Evolutionary conservation across 2,329 filamentous ascomycete species (phyloP).

Genomic region (Mollisiaceae sp.): DNA sequence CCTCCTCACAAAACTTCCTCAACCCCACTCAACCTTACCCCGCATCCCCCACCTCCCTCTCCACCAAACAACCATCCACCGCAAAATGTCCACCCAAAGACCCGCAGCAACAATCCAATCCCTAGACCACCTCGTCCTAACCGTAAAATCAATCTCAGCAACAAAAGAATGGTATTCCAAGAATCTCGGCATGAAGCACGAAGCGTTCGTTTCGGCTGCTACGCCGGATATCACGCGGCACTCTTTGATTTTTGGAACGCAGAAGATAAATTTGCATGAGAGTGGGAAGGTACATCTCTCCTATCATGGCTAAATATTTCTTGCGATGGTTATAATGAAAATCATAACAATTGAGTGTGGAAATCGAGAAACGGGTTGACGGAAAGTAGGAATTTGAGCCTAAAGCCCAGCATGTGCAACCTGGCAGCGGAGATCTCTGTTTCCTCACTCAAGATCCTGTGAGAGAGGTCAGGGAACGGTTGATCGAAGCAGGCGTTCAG

Average conservation of each 20-base stretch:
- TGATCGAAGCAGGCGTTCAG: constrained; percentile 52
- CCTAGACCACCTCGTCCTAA: constrained; percentile 66
- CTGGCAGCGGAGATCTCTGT: constrained; percentile 64
- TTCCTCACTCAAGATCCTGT: constrained; percentile 60
- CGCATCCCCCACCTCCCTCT: background rate
- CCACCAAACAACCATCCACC: background rate
- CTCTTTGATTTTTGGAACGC: constrained; percentile 60
- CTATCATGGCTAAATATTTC: background rate
- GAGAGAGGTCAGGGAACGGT: constrained; percentile 49
- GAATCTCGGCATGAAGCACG: constrained; percentile 61
- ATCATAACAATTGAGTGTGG: background rate
- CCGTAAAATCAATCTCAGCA: constrained; percentile 54
- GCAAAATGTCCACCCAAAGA: background rate
- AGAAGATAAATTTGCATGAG: constrained; percentile 68
- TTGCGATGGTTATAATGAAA: background rate
- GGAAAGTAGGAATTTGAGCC: constrained; percentile 58
- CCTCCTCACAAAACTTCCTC: background rate
- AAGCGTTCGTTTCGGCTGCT: constrained; percentile 52
- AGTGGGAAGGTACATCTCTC: constrained; percentile 47
- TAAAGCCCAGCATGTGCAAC: constrained; percentile 57
- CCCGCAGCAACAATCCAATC: constrained; percentile 35
- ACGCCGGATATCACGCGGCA: constrained; percentile 49
- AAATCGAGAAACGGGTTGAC: background rate
- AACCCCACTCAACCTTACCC: background rate
- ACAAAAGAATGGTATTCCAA: constrained; percentile 60